These are phyloP conservation scores for Pyrenula massariospora DNA, from an alignment of 495 filamentous ascomycete species.

Conservation along the genomic window DNA sequence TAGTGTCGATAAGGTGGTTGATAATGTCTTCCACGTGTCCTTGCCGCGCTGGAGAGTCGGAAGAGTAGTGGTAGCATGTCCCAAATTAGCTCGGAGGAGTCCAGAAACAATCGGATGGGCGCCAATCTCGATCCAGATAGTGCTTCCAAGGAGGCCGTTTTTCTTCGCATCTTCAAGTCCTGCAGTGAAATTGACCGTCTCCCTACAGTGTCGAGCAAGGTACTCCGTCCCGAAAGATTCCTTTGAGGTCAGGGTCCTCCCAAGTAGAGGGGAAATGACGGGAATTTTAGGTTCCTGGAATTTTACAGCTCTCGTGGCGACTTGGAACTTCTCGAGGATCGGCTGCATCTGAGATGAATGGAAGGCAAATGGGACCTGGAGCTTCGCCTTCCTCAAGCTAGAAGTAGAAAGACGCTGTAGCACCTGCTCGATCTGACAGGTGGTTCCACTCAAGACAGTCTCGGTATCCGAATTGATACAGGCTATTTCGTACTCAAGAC, in stretches of 20 bases:
- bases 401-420: background rate
- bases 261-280: slow-evolving; percentile 20
- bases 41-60: slow-evolving; percentile 29
- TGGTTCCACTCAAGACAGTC: slow-evolving; percentile 46
- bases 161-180: slow-evolving; percentile 14
- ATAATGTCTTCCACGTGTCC: slow-evolving; percentile 42
- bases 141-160: slow-evolving; percentile 7
- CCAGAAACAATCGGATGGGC: slow-evolving; percentile 20
- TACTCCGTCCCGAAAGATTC: slow-evolving; percentile 18
- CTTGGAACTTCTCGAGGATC: slow-evolving; percentile 32
- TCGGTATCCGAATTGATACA: slow-evolving; percentile 54
- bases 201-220: slow-evolving; percentile 13
- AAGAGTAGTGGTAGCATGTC: slow-evolving; percentile 16
- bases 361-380: slow-evolving; percentile 42
- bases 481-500: slow-evolving; percentile 32
- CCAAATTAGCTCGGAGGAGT: slow-evolving; percentile 11
- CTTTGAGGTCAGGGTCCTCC: slow-evolving; percentile 6
- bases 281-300: slow-evolving; percentile 20
- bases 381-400: slow-evolving; percentile 15
- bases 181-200: slow-evolving; percentile 18
- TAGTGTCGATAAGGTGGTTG: slow-evolving; percentile 35
- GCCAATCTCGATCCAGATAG: slow-evolving; percentile 26
- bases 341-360: slow-evolving; percentile 41
- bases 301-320: slow-evolving; percentile 16
- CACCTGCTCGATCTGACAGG: slow-evolving; percentile 18